A percentile compares a stretch with the other conserved stretches of the same genome.
Conservation (phyloP, 768 basidiomycete genomes). For the Tylopilus felleus region DNA sequence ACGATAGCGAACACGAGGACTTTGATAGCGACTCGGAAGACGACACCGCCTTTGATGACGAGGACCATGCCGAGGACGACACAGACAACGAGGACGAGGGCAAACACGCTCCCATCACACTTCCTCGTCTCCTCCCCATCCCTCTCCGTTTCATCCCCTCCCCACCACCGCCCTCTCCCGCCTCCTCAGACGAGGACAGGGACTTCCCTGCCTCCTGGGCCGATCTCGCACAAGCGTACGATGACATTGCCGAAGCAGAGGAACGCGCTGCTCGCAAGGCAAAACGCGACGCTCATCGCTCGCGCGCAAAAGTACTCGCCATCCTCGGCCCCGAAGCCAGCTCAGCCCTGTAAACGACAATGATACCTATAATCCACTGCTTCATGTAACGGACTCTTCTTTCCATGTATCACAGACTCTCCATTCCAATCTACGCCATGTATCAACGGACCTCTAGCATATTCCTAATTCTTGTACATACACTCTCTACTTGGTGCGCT, state of each 20-base stretch:
- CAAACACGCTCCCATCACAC: neutral
- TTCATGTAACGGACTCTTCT: neutral
- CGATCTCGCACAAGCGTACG: neutral
- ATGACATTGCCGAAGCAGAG: neutral
- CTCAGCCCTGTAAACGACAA: neutral
- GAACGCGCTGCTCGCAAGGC: slow-evolving; percentile 10
- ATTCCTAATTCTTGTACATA: no score
- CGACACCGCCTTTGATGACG: neutral
- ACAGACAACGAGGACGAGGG: neutral
- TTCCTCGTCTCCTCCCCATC: slow-evolving; percentile 2
- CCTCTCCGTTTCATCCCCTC: neutral
- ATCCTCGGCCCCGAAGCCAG: slow-evolving; percentile 3
- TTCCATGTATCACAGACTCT: neutral
- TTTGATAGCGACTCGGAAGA: no score
- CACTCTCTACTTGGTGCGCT: slow-evolving; percentile 48
- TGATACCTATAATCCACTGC: no score
- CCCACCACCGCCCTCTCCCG: neutral
- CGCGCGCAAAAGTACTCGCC: slow-evolving; percentile 8
- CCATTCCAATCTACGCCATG: neutral
- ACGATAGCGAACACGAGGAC: neutral
- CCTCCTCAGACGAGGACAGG: neutral
- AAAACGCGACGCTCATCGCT: slow-evolving; percentile 9
- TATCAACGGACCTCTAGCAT: neutral
- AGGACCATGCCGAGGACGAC: neutral
- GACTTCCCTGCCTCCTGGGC: neutral